Evolutionary conservation across 208 protist species (phyloP).

Genomic region (Leishmania mexicana): DNA sequence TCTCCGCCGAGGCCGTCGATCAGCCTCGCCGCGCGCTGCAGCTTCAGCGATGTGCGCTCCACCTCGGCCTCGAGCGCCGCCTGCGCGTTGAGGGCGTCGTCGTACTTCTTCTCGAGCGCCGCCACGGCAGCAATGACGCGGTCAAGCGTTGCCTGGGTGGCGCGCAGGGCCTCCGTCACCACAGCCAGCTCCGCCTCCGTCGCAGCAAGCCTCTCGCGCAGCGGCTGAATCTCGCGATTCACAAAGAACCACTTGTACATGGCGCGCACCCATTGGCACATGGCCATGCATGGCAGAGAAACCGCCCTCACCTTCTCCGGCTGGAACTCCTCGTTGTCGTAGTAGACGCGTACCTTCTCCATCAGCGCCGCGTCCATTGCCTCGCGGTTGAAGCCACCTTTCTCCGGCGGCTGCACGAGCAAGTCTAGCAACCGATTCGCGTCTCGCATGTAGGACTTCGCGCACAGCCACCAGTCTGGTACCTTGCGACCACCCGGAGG

Average conservation of each 20-base stretch:
- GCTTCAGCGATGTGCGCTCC: slow-evolving; percentile 93
- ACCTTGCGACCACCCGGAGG: slow-evolving; percentile 92
- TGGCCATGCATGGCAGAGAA: slow-evolving; percentile 97
- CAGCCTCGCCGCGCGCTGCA: slow-evolving; percentile 95
- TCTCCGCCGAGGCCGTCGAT: slow-evolving; percentile 98
- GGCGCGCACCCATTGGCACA: slow-evolving; percentile 98
- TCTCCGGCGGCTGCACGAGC: slow-evolving; percentile 87
- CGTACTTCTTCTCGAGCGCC: slow-evolving; percentile 94
- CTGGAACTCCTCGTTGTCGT: slow-evolving; percentile 93
- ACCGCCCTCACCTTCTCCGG: slow-evolving; percentile 92
- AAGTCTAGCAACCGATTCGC: slow-evolving; percentile 91
- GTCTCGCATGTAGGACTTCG: slow-evolving; percentile 94
- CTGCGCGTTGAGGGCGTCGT: slow-evolving; percentile 93
- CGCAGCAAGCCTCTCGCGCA: slow-evolving; percentile 81
- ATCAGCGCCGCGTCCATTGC: slow-evolving; percentile 95
- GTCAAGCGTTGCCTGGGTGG: slow-evolving; percentile 90
- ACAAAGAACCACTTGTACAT: slow-evolving; percentile 98
- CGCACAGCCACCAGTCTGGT: slow-evolving; percentile 96
- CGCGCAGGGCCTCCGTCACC: slow-evolving; percentile 88
- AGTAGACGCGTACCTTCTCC: slow-evolving; percentile 94
- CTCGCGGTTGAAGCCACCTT: slow-evolving; percentile 92
- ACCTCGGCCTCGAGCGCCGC: slow-evolving; percentile 93
- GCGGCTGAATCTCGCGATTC: slow-evolving; percentile 94
- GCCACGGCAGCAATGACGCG: slow-evolving; percentile 94
- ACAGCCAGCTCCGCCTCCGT: slow-evolving; percentile 92